These are phyloP conservation scores for Suillus variegatus DNA, from an alignment of 768 basidiomycete genomes.

Conservation along the genomic window DNA sequence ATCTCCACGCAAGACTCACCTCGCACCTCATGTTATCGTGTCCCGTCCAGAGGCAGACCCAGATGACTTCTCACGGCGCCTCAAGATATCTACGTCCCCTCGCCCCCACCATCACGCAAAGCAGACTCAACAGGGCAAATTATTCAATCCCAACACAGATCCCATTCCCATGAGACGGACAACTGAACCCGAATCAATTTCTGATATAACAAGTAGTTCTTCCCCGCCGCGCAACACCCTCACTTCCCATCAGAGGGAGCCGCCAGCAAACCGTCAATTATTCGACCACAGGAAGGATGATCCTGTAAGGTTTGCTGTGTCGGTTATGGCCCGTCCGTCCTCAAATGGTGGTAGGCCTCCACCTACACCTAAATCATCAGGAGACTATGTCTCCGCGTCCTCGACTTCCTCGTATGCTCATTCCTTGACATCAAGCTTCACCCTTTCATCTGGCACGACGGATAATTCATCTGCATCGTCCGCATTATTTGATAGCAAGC, in stretches of 20 bases:
- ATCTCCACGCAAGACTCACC: conserved; percentile 37
- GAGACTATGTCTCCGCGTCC: conserved; percentile 72
- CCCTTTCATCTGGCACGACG: conserved; percentile 72
- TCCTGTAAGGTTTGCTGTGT: conserved; percentile 70
- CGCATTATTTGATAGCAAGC: conserved; percentile 62
- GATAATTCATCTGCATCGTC: conserved; percentile 75
- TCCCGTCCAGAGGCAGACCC: conserved; percentile 57
- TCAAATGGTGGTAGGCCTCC: conserved; percentile 38
- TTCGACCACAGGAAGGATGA: conserved; percentile 93
- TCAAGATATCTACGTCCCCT: conserved; percentile 63
- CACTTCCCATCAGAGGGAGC: conserved; percentile 38
- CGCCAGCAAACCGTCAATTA: conserved; percentile 50
- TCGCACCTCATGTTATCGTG: conserved; percentile 34
- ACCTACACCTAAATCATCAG: conserved; percentile 62
- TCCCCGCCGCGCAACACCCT: conserved; percentile 36
- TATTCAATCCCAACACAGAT: conserved; percentile 76
- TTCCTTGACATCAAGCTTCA: conserved; percentile 67
- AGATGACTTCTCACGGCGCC: conserved; percentile 71
- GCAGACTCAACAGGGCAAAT: conserved; percentile 42
- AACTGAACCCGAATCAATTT: conserved; percentile 65
- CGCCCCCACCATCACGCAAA: conserved; percentile 38
- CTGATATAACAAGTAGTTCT: conserved; percentile 58
- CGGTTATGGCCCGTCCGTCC: conserved; percentile 56
- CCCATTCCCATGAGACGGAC: conserved; percentile 61
- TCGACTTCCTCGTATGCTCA: conserved; percentile 75